Percentiles rank a stretch among this genome's conserved stretches.
Evolutionary conservation across 768 basidiomycete genomes (phyloP).

Genomic region (Erythrobasidium yunnanense): DNA sequence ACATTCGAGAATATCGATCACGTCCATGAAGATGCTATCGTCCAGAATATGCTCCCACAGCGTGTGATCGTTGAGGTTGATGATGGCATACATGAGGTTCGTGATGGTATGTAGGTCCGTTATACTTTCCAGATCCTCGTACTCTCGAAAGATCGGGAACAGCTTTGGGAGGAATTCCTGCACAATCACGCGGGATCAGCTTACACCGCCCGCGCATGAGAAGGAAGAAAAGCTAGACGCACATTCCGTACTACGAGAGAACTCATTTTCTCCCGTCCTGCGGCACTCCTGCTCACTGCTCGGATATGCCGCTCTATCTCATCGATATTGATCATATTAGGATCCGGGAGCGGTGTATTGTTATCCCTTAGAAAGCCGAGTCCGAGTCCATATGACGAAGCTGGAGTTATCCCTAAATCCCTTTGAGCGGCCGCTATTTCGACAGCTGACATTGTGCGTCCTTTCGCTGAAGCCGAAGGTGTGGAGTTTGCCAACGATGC

Average conservation of each 20-base stretch:
- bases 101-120: conserved; percentile 83
- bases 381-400: too few relatives aligned
- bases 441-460: too few relatives aligned
- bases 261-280: conserved; percentile 30
- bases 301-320: conserved; percentile 73
- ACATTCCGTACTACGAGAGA: conserved; percentile 1
- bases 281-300: conserved; percentile 46
- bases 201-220: not conserved
- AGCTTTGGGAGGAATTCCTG: conserved; percentile 80
- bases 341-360: conserved; percentile 46
- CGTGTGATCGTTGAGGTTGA: conserved; percentile 85
- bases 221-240: not conserved
- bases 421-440: too few relatives aligned
- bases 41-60: conserved; percentile 91
- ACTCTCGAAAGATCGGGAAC: conserved; percentile 69
- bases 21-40: conserved; percentile 81
- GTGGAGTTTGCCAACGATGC: too few relatives aligned
- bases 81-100: conserved; percentile 76
- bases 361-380: too few relatives aligned
- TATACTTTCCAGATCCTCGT: conserved; percentile 85
- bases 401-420: too few relatives aligned
- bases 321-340: conserved; percentile 62
- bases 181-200: conserved; percentile 12
- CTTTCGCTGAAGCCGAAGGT: too few relatives aligned
- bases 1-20: conserved; percentile 97